Conservation (phyloP, 495 filamentous ascomycete species). For the Aspergillus cavernicola region DNA sequence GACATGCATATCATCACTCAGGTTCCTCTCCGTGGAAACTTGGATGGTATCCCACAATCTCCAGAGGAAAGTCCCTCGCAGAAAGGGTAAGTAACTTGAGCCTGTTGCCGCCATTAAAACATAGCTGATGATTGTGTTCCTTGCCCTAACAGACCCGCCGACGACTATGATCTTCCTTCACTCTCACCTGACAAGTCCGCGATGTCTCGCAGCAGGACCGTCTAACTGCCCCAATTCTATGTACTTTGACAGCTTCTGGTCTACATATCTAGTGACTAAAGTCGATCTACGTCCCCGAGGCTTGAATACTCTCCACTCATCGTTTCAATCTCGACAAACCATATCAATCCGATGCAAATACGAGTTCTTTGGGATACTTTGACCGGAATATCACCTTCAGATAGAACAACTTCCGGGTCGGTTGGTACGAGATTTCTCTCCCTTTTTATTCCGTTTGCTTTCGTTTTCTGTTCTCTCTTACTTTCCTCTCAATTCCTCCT, state of each 20-base stretch:
- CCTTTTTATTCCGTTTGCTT: not conserved
- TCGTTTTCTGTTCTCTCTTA: not conserved
- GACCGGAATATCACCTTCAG: conserved; percentile 2
- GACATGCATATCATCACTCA: conserved; percentile 8
- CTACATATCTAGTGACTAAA: not conserved
- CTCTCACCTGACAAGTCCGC: not conserved
- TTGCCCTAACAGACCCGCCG: not conserved
- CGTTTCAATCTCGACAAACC: too few relatives aligned
- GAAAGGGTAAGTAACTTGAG: too few relatives aligned
- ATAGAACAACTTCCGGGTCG: conserved; percentile 3
- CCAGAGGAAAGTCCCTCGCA: not conserved
- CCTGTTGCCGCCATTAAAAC: too few relatives aligned
- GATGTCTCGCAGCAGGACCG: not conserved
- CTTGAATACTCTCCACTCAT: too few relatives aligned
- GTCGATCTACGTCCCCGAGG: not conserved
- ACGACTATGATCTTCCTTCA: not conserved
- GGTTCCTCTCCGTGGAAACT: not conserved
- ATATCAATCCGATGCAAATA: too few relatives aligned
- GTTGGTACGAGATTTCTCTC: conserved; percentile 8
- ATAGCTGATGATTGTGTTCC: not conserved
- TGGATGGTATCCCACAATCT: not conserved
- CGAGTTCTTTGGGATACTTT: too few relatives aligned
- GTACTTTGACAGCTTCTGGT: not conserved
- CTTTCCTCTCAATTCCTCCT: too few relatives aligned
- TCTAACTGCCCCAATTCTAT: not conserved